Conservation (phyloP, 2,329 filamentous ascomycete genomes). For the Stagonosporopsis tanaceti region DNA sequence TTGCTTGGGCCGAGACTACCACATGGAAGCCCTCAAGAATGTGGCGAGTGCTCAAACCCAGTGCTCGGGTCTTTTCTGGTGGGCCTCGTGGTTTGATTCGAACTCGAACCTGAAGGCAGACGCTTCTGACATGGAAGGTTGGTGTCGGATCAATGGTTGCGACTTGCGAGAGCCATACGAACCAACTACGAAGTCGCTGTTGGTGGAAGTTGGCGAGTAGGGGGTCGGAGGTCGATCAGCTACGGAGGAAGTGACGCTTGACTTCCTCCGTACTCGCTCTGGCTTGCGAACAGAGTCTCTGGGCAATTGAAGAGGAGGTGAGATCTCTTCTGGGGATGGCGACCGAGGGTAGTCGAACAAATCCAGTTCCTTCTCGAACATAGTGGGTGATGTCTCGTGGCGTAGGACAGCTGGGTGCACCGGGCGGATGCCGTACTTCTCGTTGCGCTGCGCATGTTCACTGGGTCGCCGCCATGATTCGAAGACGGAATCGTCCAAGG, state of each 20-base stretch:
- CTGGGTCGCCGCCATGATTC: conserved; percentile 52
- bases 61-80: conserved; percentile 25
- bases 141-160: conserved; percentile 39
- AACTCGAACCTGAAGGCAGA: conserved; percentile 49
- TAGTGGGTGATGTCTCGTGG: conserved; percentile 37
- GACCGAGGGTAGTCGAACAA: conserved; percentile 39
- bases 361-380: conserved; percentile 47
- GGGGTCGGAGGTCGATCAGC: conserved; percentile 51
- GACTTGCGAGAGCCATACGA: conserved; percentile 40
- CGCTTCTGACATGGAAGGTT: conserved; percentile 49
- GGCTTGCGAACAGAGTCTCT: conserved; percentile 42
- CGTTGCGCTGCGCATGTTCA: conserved; percentile 46
- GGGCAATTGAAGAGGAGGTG: conserved; percentile 32
- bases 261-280: conserved; percentile 46
- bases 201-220: conserved; percentile 47
- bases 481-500: conserved; percentile 51
- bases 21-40: conserved; percentile 14
- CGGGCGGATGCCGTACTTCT: conserved; percentile 47
- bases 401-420: conserved; percentile 37
- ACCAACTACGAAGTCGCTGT: conserved; percentile 37
- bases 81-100: conserved; percentile 34
- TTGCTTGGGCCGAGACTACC: conserved; percentile 12
- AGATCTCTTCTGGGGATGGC: conserved; percentile 36
- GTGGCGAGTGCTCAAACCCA: conserved; percentile 28
- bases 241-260: conserved; percentile 44